Percentiles rank a stretch among this genome's conserved stretches.
Conservation (phyloP, 2,329 filamentous ascomycete genomes). For the Cladosporium sp. region DNA sequence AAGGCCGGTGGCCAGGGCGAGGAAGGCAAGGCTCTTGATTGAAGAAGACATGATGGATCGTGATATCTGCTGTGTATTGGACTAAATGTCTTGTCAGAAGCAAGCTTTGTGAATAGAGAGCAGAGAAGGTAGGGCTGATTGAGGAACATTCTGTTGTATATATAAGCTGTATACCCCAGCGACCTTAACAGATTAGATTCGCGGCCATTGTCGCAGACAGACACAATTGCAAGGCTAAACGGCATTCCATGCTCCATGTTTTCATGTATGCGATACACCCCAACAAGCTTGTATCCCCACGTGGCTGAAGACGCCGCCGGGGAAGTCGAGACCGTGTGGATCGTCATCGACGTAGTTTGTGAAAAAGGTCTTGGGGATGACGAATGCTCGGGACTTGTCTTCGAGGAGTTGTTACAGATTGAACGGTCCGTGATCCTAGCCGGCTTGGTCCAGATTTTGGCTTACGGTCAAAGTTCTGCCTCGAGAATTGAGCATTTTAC, state of each 20-base stretch:
- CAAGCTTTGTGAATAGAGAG: neutral
- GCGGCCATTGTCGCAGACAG: neutral
- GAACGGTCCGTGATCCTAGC: neutral
- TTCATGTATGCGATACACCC: constrained; percentile 9
- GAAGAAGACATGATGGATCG: constrained; percentile 21
- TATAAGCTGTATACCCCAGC: constrained; percentile 1
- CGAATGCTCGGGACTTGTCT: neutral
- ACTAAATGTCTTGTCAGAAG: neutral
- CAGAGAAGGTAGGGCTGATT: neutral
- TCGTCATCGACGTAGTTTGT: neutral
- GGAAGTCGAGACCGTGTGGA: constrained; percentile 4
- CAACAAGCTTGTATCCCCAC: constrained; percentile 14
- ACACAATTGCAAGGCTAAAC: neutral
- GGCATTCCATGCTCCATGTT: neutral
- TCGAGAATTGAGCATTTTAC: neutral
- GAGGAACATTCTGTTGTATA: neutral
- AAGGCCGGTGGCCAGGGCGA: constrained; percentile 30
- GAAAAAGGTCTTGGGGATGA: neutral
- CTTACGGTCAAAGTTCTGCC: neutral
- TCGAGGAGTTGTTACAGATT: constrained; percentile 10
- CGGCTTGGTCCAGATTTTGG: neutral
- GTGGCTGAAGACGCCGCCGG: neutral
- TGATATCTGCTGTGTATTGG: neutral
- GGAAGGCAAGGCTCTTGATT: constrained; percentile 25
- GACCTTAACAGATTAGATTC: neutral